Conservation (phyloP, 805 yeast genomes). For the Kluyveromyces siamensis region DNA sequence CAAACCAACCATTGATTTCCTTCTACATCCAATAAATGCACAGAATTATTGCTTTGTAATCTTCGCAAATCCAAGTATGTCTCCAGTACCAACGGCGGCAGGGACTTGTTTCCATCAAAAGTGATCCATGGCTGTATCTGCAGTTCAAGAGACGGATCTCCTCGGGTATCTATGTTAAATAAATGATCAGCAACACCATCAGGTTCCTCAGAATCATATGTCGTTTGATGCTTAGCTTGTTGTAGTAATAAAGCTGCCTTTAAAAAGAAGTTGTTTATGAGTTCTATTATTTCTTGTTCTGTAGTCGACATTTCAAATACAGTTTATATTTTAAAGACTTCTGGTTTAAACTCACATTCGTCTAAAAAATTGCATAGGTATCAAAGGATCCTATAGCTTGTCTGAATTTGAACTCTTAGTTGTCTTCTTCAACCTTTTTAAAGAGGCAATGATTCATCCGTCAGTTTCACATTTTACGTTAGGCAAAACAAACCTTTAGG, state of each 20-base stretch:
- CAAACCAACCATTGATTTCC: constrained; percentile 49
- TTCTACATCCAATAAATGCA: constrained; percentile 48
- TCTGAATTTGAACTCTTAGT: neutral
- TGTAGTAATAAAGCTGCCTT: constrained; percentile 52
- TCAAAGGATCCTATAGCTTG: neutral
- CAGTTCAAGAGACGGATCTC: constrained; percentile 3
- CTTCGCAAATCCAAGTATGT: constrained; percentile 62
- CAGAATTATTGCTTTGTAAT: constrained; percentile 46
- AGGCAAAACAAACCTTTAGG: neutral
- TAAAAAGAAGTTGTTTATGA: constrained; percentile 53
- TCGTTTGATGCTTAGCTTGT: constrained; percentile 34
- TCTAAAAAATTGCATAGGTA: neutral
- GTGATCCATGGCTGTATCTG: constrained; percentile 56
- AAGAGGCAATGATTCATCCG: neutral
- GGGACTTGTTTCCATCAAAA: constrained; percentile 33
- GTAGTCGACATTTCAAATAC: constrained; percentile 1
- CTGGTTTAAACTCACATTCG: neutral
- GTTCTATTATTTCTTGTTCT: constrained; percentile 23
- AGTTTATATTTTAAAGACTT: neutral
- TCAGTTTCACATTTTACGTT: neutral
- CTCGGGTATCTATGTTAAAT: constrained; percentile 8
- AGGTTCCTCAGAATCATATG: constrained; percentile 11
- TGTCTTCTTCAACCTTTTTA: neutral
- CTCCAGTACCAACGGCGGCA: constrained; percentile 83
- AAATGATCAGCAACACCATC: constrained; percentile 13